Conservation (phyloP, 2,329 filamentous ascomycete species). For the Fusarium coicis region DNA sequence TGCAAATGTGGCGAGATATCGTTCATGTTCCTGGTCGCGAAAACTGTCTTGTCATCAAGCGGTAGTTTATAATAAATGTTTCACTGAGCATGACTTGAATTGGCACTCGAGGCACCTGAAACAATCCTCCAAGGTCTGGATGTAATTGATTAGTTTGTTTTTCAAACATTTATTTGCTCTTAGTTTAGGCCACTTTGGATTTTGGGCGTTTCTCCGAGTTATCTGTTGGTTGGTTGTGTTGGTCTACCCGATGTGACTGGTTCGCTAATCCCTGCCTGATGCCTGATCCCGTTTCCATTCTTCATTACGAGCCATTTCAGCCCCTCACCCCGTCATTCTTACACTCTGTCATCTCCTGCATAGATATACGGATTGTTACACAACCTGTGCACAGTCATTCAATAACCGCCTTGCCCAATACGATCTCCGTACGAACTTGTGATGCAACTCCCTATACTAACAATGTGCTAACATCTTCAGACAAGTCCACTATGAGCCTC, state of each 20-base stretch:
- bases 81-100: background rate
- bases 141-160: fast-evolving
- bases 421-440: fast-evolving
- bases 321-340: background rate
- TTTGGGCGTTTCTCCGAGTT: background rate
- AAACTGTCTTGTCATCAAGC: too few relatives aligned
- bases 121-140: fast-evolving
- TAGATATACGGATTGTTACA: fast-evolving
- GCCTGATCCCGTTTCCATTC: background rate
- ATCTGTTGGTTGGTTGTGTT: background rate
- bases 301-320: background rate
- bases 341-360: fast-evolving
- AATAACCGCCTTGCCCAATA: fast-evolving
- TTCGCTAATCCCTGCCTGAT: background rate
- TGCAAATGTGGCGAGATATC: background rate
- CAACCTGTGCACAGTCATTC: fast-evolving
- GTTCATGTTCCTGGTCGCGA: background rate
- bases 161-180: background rate
- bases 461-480: background rate
- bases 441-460: fast-evolving
- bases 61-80: background rate
- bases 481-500: background rate
- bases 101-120: too few relatives aligned
- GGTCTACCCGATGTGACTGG: fast-evolving
- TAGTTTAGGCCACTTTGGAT: background rate